Evolutionary conservation across 768 basidiomycete genomes (phyloP).

Genomic region (Terana coerulea): DNA sequence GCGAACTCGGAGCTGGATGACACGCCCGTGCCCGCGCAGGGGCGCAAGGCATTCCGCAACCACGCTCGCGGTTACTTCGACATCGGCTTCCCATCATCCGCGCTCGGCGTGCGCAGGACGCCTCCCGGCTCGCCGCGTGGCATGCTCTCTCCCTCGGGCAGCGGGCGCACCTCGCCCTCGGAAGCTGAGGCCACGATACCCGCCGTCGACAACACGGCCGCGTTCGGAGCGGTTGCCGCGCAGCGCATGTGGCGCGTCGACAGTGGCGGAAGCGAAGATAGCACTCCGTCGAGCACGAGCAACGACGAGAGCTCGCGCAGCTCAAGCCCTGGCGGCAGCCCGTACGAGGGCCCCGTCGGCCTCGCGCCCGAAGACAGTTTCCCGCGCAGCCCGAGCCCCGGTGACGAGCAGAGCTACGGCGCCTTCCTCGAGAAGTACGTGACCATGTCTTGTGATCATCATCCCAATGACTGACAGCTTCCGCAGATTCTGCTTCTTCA

Average conservation of each 20-base stretch:
- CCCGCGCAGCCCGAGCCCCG: constrained; percentile 16
- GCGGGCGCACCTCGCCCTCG: constrained; percentile 1
- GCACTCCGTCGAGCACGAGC: constrained; percentile 46
- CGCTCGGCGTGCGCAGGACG: constrained; percentile 37
- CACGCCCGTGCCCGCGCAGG: constrained; percentile 18
- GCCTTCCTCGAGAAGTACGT: constrained; percentile 64
- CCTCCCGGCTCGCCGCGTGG: constrained; percentile 42
- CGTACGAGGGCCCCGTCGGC: constrained; percentile 11
- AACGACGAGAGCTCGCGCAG: constrained; percentile 39
- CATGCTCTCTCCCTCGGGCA: constrained; percentile 3
- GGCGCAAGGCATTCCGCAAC: constrained; percentile 32
- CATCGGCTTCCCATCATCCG: constrained; percentile 24
- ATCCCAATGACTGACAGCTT: constrained; percentile 14
- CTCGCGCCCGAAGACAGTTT: constrained; percentile 10
- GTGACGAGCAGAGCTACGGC: constrained; percentile 40
- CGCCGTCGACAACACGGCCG: not conserved
- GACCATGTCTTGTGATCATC: no score
- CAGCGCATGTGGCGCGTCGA: constrained; percentile 15
- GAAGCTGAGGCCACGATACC: constrained; percentile 2
- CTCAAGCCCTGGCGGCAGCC: constrained; percentile 13
- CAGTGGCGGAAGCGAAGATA: constrained; percentile 29
- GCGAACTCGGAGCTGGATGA: constrained; percentile 18
- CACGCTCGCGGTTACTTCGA: constrained; percentile 62
- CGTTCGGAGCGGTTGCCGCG: not conserved
- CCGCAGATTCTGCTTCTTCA: constrained; percentile 77